Evolutionary conservation across 805 yeast species (phyloP), one percentile per base, ranked within the genome.

Genomic region (Lipomyces japonicus): DNA sequence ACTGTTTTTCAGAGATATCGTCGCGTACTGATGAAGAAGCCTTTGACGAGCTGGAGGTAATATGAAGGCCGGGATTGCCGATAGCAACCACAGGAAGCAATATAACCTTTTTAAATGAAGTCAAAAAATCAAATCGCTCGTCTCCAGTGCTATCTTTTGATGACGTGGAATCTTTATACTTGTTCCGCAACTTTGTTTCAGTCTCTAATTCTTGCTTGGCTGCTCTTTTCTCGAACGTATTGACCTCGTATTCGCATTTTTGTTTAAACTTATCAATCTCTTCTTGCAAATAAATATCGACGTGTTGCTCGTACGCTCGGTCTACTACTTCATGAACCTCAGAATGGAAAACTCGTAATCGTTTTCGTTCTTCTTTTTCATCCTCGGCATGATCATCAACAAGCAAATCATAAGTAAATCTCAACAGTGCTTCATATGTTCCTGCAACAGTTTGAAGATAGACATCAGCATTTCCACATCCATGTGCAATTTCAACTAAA

Each of bases 61-160:
- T 18, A 3, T 42, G 39, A 14, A 39, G 32, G 16, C 45, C 46
- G 19, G 48, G 42, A 4, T 24, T 24, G 5, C 56, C 44, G 18
- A 60, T 53, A 14, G 58, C 58, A 7, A 60, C 55, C 12, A 67
- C 67, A 10, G 72, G 72, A 59, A 65, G 63, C 48, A 65, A 42
- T 14, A 77, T 68, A 1, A 76, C 79, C 47, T 75, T 75, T 51
- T 70, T 74, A 62, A 79, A 79, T 43, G 77, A 74, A 2, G 75
- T 64, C 48, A 79, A 64, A 51, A 79, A 78, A 54, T 77, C 81
- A 42, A 66, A 68, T 53, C 78, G 78, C 10, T 80, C 76, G 26
- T 62, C 65, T 23, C 58, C 59, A 5, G 70, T 61, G n/a, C 37
- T n/a, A 16, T 37, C 42, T 10, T 38, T 31, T 10, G 45, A 3